Evolutionary conservation across 2,329 filamentous ascomycete species (phyloP), one percentile per base, ranked within the genome.

Genomic region (Stromatinia cepivora): DNA sequence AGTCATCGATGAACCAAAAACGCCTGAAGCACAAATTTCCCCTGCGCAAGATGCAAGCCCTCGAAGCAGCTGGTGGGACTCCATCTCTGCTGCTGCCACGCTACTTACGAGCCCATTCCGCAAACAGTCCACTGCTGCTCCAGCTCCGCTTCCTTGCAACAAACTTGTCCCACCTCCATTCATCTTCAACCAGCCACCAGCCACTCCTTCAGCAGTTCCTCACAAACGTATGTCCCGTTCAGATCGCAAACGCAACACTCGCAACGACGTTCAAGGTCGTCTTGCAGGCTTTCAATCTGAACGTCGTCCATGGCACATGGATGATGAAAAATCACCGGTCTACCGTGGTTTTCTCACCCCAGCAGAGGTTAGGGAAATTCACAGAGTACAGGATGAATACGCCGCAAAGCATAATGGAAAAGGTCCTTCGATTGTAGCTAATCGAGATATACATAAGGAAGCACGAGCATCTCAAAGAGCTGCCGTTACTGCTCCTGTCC

Each of bases 171-270:
- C 56, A 42, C 56, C 56, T 11, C 65, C 66, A 45, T 52, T 42
- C 17, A 53, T 67, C 39, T 67, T 67, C 56, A 67, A 61, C 2
- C 45, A 52, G 31, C 66, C 66, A 36, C 34, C 66, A 13, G 22
- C 50, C 39, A 28, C 64, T 48, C 42, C 66, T 45, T n/a, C 56
- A 25, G 56, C 52, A n/a, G 31, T 31, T 46, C 56, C 57, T 1
- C 57, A 50, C 25, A 67, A 56, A 20, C 46, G 42, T 22, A 42
- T 42, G 36, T 48, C 69, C 4, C 45, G 69, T 48, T 64, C 58
- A 15, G 69, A 70, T 22, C 69, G 69, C 20, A 69, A 69, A 31
- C 58, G 66, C 42, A 61, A n/a, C 7, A 31, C 9, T 5, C 28
- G 59, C 36, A 58, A 65, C 15, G 53, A 67, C 17, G 45, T 46